Evolutionary conservation across 129 eudicot species (phyloP), one percentile per base, ranked within the genome.

Genomic region (Glebionis coronaria): DNA sequence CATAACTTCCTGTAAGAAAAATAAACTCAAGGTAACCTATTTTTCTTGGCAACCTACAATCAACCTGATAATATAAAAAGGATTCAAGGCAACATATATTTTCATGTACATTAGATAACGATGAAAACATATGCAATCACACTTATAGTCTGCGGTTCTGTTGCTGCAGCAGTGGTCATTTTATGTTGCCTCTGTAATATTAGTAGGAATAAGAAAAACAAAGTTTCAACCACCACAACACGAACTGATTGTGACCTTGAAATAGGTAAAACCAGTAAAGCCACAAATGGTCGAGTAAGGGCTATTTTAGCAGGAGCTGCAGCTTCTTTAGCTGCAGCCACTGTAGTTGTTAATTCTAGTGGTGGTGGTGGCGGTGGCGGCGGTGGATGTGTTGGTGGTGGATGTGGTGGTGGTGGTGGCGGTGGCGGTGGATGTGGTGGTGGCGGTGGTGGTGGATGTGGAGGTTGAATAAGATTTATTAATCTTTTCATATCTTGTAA

Each of bases 41-140:
- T 1, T 31, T 31, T 31, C 40, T 4, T 5, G 9, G 40, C 40
- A 31, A 31, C 40, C 4, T 31, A 8, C 9, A 67, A 19, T 44
- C 68, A 50, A 58, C 14, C 46, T n/a, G 2, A 45, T 52, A 38
- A 57, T 75, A 75, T 59, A 75, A 56, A 59, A 6, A 52, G 21
- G 63, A 68, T 67, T 58, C 47, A 58, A 49, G 11, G 12, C 29
- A 59, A 23, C 23, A 68, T 28, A 18, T 23, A 50, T 51, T 69
- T 11, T 61, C 65, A 15, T 25, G 27, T 12, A 3, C 14, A 35
- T 52, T 14, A 49, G 15, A 63, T 42, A 45, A 56, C 40, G 23
- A 78, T 82, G 83, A 61, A 82, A 65, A 16, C 72, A 28, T 65
- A 53, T 75, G 74, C 56, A n/a, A 67, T 78, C 18, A 73, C 59